Evolutionary conservation across 1,284 basidiomycete species (phyloP), one percentile per base, ranked within the genome.

Genomic region (Cutaneotrichosporon dermatis): DNA sequence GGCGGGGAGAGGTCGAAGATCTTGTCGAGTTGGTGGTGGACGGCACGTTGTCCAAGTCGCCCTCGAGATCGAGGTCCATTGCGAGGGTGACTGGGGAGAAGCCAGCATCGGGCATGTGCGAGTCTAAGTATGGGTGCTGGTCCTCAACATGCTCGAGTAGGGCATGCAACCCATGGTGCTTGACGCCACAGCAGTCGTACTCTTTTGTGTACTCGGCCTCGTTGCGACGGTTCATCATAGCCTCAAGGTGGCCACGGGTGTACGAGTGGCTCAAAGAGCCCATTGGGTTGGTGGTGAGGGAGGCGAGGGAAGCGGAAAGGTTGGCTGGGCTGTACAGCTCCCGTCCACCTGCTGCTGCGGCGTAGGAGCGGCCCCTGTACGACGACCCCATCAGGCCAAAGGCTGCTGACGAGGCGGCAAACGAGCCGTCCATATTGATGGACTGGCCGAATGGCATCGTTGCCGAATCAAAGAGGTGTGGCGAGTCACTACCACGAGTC

Each of bases 81-180:
- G 70, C 73, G 33, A 73, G 56, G 7, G 69, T 71, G 16, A 74
- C 67, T 1, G 74, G 74, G 8, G 74, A 74, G 59, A 75, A 76
- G 54, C 54, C 54, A 15, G 54, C 65, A 54, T 60, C 59, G 5
- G 62, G 63, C 42, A 63, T 66, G 56, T 70, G 69, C 1, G 68
- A 58, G 33, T 73, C 73, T 5, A 60, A 53, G 62, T 69, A 71
- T 10, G 73, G 73, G 58, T 76, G 75, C 41, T 67, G 66, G 50
- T 76, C 75, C 34, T 76, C 75, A 41, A 76, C 73, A 50, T 76
- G 75, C 58, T 76, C 75, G 39, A 76, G 59, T 13, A 76, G 58
- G 7, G 67, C 72, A 54, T 76, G 75, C n/a, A 76, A 59, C 4
- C 73, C 73, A 11, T 59, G 60, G 58, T 71, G 71, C 8, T 63